These are phyloP conservation scores for Striga hermonthica DNA, from an alignment of 305 asterid species.

Conservation along the genomic window DNA sequence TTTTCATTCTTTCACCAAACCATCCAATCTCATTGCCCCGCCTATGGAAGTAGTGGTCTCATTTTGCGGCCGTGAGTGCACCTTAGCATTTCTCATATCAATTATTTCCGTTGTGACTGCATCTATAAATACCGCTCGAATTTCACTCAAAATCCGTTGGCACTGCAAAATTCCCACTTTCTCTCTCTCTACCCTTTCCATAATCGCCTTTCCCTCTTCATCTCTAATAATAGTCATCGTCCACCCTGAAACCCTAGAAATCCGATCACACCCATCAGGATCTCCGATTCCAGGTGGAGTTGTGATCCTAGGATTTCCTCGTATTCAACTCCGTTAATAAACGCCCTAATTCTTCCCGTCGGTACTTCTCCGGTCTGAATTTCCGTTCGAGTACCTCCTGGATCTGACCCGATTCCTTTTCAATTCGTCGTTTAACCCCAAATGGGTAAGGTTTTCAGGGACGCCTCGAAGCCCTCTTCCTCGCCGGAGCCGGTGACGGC, in stretches of 20 bases:
- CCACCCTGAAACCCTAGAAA: conserved; percentile 36
- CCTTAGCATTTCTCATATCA: not conserved
- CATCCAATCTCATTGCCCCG: conserved; percentile 10
- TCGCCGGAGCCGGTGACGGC: conserved; percentile 45
- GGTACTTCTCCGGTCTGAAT: conserved; percentile 11
- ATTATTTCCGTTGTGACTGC: conserved; percentile 12
- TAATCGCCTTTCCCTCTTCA: not conserved
- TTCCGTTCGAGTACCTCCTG: not conserved
- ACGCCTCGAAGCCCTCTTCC: conserved; percentile 40
- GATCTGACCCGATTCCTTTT: conserved; percentile 32
- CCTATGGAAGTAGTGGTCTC: not conserved
- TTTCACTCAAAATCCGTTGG: not conserved
- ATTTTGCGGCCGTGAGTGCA: not conserved
- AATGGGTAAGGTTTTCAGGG: conserved; percentile 58
- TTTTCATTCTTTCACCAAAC: not conserved
- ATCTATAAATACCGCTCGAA: conserved; percentile 23
- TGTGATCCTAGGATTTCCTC: conserved; percentile 23
- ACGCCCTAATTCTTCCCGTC: conserved; percentile 29
- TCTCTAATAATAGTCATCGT: conserved; percentile 23
- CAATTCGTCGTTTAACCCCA: conserved; percentile 6
- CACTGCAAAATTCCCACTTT: not conserved
- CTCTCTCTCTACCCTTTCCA: conserved; percentile 7
- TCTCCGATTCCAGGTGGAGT: conserved; percentile 24
- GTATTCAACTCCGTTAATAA: conserved; percentile 11
- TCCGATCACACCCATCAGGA: conserved; percentile 16